A percentile compares a stretch with the other conserved stretches of the same genome.
phyloP scores from a whole-genome alignment of 2,329 filamentous ascomycete genomes.

The Colletotrichum truncatum region DNA sequence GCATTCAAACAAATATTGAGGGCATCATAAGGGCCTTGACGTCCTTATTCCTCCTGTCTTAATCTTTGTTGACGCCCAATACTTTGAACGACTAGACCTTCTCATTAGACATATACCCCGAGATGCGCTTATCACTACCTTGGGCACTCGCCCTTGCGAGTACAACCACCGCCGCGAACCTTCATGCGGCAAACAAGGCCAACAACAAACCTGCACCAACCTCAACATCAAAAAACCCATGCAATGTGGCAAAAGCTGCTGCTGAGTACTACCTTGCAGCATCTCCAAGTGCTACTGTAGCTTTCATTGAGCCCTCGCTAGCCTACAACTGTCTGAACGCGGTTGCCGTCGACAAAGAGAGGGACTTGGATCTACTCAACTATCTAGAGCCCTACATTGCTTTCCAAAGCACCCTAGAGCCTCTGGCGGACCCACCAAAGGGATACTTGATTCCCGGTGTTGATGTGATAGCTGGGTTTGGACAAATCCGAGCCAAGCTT shows the following conservation, averaged over 20 bases:
- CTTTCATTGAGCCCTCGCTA: background rate
- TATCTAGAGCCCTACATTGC: slow-evolving; percentile 31
- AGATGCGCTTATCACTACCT: background rate
- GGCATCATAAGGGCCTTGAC: too few relatives aligned
- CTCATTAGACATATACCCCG: background rate
- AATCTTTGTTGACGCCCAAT: too few relatives aligned
- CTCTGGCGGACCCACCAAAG: slow-evolving; percentile 26
- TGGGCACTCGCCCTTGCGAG: slow-evolving; percentile 8
- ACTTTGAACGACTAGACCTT: too few relatives aligned
- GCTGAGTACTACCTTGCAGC: background rate
- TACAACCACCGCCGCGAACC: background rate
- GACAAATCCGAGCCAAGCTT: slow-evolving; percentile 30
- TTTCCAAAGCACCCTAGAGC: slow-evolving; percentile 32
- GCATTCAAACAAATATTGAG: too few relatives aligned
- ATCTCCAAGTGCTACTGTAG: background rate
- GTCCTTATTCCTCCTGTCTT: too few relatives aligned
- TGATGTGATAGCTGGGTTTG: slow-evolving; percentile 28
- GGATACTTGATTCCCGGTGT: slow-evolving; percentile 33
- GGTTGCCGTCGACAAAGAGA: slow-evolving; percentile 18
- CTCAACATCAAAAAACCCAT: background rate
- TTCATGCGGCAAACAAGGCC: background rate
- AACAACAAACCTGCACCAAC: background rate
- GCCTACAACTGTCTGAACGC: slow-evolving; percentile 27
- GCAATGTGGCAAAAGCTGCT: background rate
- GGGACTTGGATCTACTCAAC: slow-evolving; percentile 27